Conservation (phyloP, 257 asterid genomes). For the Penstemon eatonii region DNA sequence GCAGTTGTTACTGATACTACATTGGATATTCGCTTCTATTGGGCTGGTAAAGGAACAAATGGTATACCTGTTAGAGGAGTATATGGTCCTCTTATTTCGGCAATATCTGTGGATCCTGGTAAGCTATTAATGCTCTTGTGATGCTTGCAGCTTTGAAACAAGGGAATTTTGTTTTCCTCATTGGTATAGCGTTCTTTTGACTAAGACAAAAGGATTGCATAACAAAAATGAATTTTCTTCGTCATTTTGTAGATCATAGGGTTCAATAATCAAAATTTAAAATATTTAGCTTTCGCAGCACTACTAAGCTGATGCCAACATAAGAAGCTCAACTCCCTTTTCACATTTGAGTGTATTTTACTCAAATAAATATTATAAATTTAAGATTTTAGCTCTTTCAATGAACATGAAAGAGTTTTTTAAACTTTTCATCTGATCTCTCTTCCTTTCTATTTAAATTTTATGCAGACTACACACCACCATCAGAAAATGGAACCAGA, state of each 20-base stretch:
- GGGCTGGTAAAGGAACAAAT: constrained; percentile 93
- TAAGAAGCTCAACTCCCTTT: background rate
- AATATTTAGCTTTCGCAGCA: background rate
- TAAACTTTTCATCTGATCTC: constrained; percentile 13
- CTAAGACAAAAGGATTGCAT: background rate
- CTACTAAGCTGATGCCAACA: background rate
- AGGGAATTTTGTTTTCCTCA: background rate
- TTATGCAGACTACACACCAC: constrained; percentile 51
- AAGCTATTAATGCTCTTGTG: constrained; percentile 21
- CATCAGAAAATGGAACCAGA: constrained; percentile 37
- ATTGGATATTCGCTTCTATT: constrained; percentile 66
- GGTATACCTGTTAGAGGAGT: constrained; percentile 67
- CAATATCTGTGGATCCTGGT: constrained; percentile 74
- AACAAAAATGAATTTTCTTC: background rate
- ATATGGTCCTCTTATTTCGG: constrained; percentile 90
- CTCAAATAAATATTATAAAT: background rate
- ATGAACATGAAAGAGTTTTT: constrained; percentile 1
- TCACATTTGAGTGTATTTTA: background rate
- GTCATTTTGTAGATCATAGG: background rate
- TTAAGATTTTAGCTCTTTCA: background rate
- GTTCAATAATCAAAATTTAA: background rate
- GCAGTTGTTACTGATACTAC: constrained; percentile 54
- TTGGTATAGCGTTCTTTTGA: background rate
- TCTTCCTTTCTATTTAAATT: constrained; percentile 1
- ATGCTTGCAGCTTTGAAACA: background rate